A percentile compares a stretch with the other conserved stretches of the same genome.
phyloP scores from a whole-genome alignment of 108 stramenopile genomes.

The Nitzschia palea region DNA sequence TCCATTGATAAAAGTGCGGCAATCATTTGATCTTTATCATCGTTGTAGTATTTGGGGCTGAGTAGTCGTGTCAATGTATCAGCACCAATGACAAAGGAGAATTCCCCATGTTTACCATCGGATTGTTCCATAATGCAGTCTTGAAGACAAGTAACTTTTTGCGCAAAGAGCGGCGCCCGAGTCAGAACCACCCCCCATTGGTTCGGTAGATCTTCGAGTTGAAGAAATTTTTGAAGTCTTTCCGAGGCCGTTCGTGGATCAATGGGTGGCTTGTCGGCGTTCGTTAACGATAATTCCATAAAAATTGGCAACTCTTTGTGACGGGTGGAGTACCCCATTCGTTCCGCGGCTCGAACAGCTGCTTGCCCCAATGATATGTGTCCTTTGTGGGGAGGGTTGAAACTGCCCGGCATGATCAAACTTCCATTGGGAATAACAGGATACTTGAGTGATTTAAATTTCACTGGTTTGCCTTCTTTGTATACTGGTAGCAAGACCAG shows the following conservation, averaged over 20 bases:
- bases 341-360: conserved; percentile 40
- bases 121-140: conserved; percentile 22
- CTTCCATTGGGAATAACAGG: conserved; percentile 50
- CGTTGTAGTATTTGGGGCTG: conserved; percentile 86
- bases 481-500: conserved; percentile 50
- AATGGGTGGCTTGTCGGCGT: conserved; percentile 85
- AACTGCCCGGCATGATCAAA: conserved; percentile 87
- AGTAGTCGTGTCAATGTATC: conserved; percentile 88
- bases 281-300: conserved; percentile 80
- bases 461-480: conserved; percentile 1
- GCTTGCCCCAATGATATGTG: conserved; percentile 77
- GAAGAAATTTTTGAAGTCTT: conserved; percentile 56
- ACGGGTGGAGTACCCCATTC: conserved; percentile 22
- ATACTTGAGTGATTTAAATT: conserved; percentile 26
- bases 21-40: conserved; percentile 55
- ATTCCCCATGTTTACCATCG: background rate
- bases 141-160: conserved; percentile 54
- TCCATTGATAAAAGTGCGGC: conserved; percentile 56
- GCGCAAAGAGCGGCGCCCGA: conserved; percentile 70
- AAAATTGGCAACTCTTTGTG: conserved; percentile 39
- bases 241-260: conserved; percentile 49
- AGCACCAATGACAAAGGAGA: conserved; percentile 84
- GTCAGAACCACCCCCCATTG: conserved; percentile 85
- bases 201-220: conserved; percentile 44
- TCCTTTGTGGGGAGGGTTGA: conserved; percentile 88